Percentiles rank a stretch among this genome's conserved stretches.
phyloP scores from a whole-genome alignment of 129 eudicot genomes.

The Pittosporum tobira region DNA sequence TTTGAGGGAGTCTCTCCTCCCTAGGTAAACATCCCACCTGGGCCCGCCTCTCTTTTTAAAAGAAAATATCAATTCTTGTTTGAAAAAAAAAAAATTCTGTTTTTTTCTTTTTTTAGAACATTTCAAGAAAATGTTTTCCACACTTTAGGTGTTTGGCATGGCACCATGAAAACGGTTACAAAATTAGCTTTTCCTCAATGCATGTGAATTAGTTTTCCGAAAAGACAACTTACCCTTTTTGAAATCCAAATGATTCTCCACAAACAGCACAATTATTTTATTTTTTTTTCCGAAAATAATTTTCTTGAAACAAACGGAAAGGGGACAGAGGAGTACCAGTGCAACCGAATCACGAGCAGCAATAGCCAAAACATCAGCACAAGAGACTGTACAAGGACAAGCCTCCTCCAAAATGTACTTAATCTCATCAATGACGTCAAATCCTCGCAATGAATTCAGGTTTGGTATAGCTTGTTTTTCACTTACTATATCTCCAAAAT shows the following conservation, averaged over 20 bases:
- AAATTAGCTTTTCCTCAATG: too few species aligned
- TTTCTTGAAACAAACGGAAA: too few species aligned
- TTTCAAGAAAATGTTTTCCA: too few species aligned
- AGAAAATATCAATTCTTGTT: constrained; percentile 4
- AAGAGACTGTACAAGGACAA: constrained; percentile 53
- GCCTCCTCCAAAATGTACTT: constrained; percentile 43
- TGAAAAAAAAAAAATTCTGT: too few species aligned
- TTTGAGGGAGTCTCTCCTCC: constrained; percentile 54
- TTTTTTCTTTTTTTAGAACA: too few species aligned
- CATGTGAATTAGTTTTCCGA: too few species aligned
- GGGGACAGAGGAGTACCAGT: constrained; percentile 18
- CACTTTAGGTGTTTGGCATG: too few species aligned
- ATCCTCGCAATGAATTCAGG: constrained; percentile 43
- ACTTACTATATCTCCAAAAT: constrained; percentile 29
- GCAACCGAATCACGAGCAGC: constrained; percentile 55
- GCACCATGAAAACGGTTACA: too few species aligned
- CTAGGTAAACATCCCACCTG: constrained; percentile 45
- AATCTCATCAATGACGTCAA: constrained; percentile 50
- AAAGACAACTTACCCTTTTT: too few species aligned
- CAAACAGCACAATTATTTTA: too few species aligned
- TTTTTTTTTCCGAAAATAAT: too few species aligned
- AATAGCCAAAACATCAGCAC: constrained; percentile 66
- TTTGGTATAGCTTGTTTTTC: constrained; percentile 52
- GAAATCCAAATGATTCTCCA: too few species aligned
- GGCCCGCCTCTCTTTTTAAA: constrained; percentile 52